Conservation (phyloP, 495 filamentous ascomycete species). For the Aspergillus heteromorphus region DNA sequence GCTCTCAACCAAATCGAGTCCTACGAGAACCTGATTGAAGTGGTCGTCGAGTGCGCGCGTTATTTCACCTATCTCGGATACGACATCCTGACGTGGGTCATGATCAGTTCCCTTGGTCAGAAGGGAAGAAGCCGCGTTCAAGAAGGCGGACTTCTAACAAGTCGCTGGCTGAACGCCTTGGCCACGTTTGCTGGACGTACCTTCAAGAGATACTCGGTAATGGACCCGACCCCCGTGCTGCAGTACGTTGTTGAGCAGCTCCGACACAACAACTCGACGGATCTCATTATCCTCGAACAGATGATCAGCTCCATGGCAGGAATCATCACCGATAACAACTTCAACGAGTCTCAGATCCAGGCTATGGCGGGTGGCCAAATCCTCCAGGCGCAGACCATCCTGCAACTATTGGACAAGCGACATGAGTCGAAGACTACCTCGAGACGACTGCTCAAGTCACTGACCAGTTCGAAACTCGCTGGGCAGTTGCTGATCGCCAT, state of each 20-base stretch:
- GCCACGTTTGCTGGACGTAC: constrained; percentile 81
- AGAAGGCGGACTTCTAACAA: constrained; percentile 78
- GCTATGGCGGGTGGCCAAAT: constrained; percentile 82
- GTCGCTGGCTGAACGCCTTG: constrained; percentile 80
- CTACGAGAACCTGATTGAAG: constrained; percentile 88
- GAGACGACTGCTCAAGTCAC: constrained; percentile 68
- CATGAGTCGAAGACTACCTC: constrained; percentile 63
- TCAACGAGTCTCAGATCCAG: constrained; percentile 78
- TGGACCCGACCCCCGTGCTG: constrained; percentile 80
- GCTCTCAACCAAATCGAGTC: constrained; percentile 82
- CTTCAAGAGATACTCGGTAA: constrained; percentile 71
- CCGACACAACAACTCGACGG: constrained; percentile 69
- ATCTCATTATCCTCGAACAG: constrained; percentile 83
- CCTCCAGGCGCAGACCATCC: constrained; percentile 71
- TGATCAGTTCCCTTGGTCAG: constrained; percentile 74
- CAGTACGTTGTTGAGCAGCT: constrained; percentile 86
- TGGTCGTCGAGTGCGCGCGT: constrained; percentile 85
- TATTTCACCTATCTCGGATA: constrained; percentile 91
- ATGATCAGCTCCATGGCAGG: constrained; percentile 88
- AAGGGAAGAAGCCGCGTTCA: constrained; percentile 73
- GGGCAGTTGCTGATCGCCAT: constrained; percentile 80
- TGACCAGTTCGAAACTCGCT: constrained; percentile 66
- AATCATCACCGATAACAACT: constrained; percentile 74
- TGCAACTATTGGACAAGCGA: constrained; percentile 71
- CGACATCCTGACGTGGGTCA: constrained; percentile 83